Evolutionary conservation across 495 filamentous ascomycete genomes (phyloP), one percentile per base, ranked within the genome.

Genomic region (Pyrenula massariospora): DNA sequence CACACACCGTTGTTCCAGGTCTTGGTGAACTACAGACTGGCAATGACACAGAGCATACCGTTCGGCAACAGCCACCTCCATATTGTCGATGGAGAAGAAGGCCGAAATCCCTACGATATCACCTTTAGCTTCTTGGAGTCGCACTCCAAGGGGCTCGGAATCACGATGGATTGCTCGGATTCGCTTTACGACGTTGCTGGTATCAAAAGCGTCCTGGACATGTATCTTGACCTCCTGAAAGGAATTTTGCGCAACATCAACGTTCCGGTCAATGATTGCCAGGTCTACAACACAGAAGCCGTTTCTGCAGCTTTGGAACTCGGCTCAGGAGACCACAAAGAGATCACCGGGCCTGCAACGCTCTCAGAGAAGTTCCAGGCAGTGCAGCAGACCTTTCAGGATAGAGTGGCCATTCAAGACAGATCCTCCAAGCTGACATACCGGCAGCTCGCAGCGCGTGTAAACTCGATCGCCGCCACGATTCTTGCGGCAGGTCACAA

Each of bases 1-100:
- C 56, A 62, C 36, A 58, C 58, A 11, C 69, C 69, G 8, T 53
- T 72, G 0, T 59, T 61, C 24, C 69, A 72, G 54, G 56, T 70
- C n/a, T 55, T 59, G 1, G 36, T 72, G 50, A 74, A 61, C 47
- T 69, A 64, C 48, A 8, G 42, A 48, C 25, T 54, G 23, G 23
- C 52, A 54, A 54, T 54, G 23, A 25, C 52, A 25, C 22, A 54
- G 52, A 48, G 47, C 15, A 54, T 54, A 54, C 23, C 52, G 15
- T 54, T 63, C 48, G 57, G 57, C 10, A 56, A 60, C 48, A 58
- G 59, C 22, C 54, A 57, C 12, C 52, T 66, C 10, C 54, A 54
- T 24, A 61, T 63, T 42, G 55, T 48, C 2, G 57, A 60, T 10
- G 56, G 47, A 36, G 56, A 60, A 36, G 62, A 54, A 25, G 52